Evolutionary conservation across 108 stramenopile genomes (phyloP).

Genomic region (Cyclotella sp.): DNA sequence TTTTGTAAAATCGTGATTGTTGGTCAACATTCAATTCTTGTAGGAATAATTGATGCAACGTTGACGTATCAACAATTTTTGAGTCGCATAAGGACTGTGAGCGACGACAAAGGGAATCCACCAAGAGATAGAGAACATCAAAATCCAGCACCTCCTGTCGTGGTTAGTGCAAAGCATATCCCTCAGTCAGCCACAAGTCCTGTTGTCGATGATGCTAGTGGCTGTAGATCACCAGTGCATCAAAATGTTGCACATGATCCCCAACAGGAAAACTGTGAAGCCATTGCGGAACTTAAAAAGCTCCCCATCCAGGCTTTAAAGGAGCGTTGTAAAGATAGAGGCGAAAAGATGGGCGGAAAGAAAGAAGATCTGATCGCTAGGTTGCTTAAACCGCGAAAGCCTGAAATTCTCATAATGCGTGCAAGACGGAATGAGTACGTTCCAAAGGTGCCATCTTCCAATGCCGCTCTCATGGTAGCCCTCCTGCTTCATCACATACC

Average conservation of each 20-base stretch:
- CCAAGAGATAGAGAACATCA: slow-evolving; percentile 44
- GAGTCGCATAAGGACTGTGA: slow-evolving; percentile 31
- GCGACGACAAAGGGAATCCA: slow-evolving; percentile 50
- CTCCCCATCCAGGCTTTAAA: slow-evolving; percentile 49
- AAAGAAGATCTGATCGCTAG: slow-evolving; percentile 64
- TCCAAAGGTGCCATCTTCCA: slow-evolving; percentile 53
- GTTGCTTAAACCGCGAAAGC: slow-evolving; percentile 60
- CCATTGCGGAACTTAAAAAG: slow-evolving; percentile 31
- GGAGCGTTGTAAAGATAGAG: slow-evolving; percentile 54
- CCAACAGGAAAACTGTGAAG: slow-evolving; percentile 11
- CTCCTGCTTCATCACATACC: slow-evolving; percentile 54
- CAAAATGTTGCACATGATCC: not conserved
- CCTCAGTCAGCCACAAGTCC: slow-evolving; percentile 9
- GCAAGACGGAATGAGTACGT: slow-evolving; percentile 57
- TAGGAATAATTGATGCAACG: slow-evolving; percentile 33
- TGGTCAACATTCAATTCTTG: not conserved
- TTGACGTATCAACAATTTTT: slow-evolving; percentile 52
- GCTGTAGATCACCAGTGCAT: not conserved
- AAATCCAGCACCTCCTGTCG: slow-evolving; percentile 57
- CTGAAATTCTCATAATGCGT: slow-evolving; percentile 51
- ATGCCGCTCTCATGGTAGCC: slow-evolving; percentile 63
- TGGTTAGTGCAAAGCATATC: slow-evolving; percentile 23
- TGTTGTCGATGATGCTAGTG: not conserved
- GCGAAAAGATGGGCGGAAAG: slow-evolving; percentile 52
- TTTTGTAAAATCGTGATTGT: not conserved